Evolutionary conservation across 805 yeast species (phyloP).

Genomic region (Barnettozyma salicaria): DNA sequence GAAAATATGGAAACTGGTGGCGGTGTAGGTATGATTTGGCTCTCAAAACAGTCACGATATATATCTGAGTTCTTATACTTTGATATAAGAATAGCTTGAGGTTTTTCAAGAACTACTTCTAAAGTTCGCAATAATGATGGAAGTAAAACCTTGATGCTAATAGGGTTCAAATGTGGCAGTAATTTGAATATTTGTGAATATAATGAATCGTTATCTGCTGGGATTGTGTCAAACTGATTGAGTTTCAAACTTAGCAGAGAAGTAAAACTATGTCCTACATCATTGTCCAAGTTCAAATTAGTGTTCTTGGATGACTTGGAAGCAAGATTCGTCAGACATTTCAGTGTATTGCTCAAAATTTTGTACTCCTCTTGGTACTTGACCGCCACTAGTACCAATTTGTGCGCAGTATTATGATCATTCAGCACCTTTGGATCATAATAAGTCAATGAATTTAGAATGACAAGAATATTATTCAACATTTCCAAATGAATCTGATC

Average conservation of each 20-base stretch:
- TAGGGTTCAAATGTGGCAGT: constrained; percentile 21
- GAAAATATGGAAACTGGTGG: constrained; percentile 16
- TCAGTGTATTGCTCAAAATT: constrained; percentile 4
- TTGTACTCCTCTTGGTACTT: constrained; percentile 5
- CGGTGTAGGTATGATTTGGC: constrained; percentile 16
- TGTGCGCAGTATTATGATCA: constrained; percentile 9
- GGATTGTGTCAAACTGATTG: not conserved
- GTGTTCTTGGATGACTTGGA: not conserved
- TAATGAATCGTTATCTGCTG: constrained; percentile 7
- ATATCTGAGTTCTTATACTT: constrained; percentile 6
- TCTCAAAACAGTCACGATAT: constrained; percentile 14
- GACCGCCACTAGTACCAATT: constrained; percentile 13
- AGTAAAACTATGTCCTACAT: constrained; percentile 3
- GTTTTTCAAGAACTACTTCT: constrained; percentile 5
- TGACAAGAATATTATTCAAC: constrained; percentile 14
- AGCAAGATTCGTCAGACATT: constrained; percentile 8
- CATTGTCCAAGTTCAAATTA: constrained; percentile 1
- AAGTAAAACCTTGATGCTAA: constrained; percentile 11
- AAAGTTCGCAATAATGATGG: constrained; percentile 12
- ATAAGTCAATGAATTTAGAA: constrained; percentile 21
- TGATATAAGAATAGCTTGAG: constrained; percentile 4
- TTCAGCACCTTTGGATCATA: constrained; percentile 11
- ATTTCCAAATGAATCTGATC: constrained; percentile 11
- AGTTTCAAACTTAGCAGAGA: not conserved
- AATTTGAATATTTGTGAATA: constrained; percentile 15